Evolutionary conservation across 139 green algal genomes (phyloP), one percentile per base, ranked within the genome.

Genomic region (Tetradesmus lagerheimii): DNA sequence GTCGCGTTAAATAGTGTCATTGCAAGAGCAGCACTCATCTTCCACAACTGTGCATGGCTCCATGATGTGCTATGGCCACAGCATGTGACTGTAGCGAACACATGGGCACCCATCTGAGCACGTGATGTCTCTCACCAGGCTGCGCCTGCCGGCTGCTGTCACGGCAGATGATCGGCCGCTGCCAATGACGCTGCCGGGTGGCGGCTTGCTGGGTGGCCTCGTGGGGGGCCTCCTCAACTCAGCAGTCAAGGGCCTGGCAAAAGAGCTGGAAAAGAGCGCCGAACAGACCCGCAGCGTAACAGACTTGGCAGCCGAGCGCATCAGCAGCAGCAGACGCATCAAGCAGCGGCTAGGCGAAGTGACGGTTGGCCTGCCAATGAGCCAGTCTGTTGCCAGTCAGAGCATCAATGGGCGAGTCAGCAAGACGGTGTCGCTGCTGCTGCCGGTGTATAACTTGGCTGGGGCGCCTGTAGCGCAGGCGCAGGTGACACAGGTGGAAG

Each of bases 361-460:
- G 8, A 91, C 80, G 0, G 86, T 91, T 12, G 90, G 90, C 0
- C 90, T 86, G 15, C 50, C 89, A 35, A 89, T 93, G 53, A 91
- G 86, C 66, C 90, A 93, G 81, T 87, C 67, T 27, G 67, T 75
- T 39, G 34, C 37, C 71, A 79, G 25, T 14, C 67, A 41, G n/a
- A 87, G 35, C 57, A 89, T 93, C 62, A 93, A 93, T 43, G 90
- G 90, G 2, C 43, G 85, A 9, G 86, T 89, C 25, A 90, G 50
- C 35, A 93, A 91, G 81, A 89, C 89, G 39, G 74, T 91, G 14
- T 37, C 39, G 25, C 75, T 93, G 31, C 8, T 91, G 86, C 34
- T 93, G 67, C 90, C 86, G 15, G 86, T 93, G 79, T 93, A 88
- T n/a, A 84, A 80, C 47, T 31, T 41, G 29, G 83, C 38, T 29